Evolutionary conservation across 2,329 filamentous ascomycete species (phyloP).

Genomic region (Bertia moriformis): DNA sequence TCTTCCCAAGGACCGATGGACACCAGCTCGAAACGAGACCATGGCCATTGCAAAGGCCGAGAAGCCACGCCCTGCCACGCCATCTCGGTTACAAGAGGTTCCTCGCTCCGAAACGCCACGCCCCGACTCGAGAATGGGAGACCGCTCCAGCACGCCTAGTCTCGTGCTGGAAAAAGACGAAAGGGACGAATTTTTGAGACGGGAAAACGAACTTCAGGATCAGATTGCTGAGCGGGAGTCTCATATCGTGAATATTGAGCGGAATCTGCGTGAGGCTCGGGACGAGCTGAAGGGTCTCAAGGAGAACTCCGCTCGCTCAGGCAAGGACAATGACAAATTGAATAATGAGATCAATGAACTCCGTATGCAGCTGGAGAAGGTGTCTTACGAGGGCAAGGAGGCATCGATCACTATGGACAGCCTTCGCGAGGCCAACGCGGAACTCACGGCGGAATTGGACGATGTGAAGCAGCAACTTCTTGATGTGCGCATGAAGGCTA

Average conservation of each 20-base stretch:
- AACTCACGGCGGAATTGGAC: constrained; percentile 81
- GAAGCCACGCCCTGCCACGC: constrained; percentile 36
- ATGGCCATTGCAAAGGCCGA: constrained; percentile 25
- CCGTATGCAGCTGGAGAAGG: constrained; percentile 90
- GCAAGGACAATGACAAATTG: constrained; percentile 81
- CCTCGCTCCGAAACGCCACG: constrained; percentile 34
- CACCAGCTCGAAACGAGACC: constrained; percentile 45
- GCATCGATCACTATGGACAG: constrained; percentile 95
- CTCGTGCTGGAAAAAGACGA: constrained; percentile 89
- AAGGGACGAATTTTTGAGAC: constrained; percentile 82
- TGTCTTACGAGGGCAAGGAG: constrained; percentile 92
- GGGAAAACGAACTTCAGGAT: constrained; percentile 94
- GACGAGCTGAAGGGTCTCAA: constrained; percentile 77
- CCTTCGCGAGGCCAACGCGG: constrained; percentile 85
- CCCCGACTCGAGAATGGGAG: constrained; percentile 53
- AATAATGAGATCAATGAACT: constrained; percentile 78
- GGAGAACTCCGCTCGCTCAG: constrained; percentile 68
- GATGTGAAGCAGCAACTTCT: constrained; percentile 92
- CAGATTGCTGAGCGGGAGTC: constrained; percentile 88
- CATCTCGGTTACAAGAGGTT: constrained; percentile 37
- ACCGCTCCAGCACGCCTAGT: constrained; percentile 75
- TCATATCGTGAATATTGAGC: constrained; percentile 64
- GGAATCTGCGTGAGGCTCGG: constrained; percentile 66
- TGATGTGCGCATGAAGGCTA: constrained; percentile 90
- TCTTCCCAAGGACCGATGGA: constrained; percentile 84